phyloP scores from a whole-genome alignment of 75 land plant genomes.

The Cryptomeria japonica region DNA sequence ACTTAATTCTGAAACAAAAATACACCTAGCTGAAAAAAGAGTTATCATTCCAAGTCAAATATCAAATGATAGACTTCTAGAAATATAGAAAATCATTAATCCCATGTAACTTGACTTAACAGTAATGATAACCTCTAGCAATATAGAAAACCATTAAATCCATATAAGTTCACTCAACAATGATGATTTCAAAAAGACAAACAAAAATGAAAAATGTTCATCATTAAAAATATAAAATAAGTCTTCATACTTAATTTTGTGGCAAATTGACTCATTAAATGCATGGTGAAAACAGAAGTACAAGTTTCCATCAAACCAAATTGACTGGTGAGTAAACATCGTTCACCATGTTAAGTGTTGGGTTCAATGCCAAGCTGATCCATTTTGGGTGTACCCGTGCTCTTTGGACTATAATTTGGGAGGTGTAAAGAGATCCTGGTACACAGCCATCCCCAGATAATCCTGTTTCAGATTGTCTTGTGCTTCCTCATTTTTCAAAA shows the following conservation, averaged over 20 bases:
- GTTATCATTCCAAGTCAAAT: not conserved
- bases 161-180: not conserved
- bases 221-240: not conserved
- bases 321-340: too few species aligned
- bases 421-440: too few species aligned
- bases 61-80: not conserved
- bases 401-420: too few species aligned
- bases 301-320: too few species aligned
- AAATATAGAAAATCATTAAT: not conserved
- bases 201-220: not conserved
- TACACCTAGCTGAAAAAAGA: not conserved
- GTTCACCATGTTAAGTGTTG: too few species aligned
- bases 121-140: not conserved
- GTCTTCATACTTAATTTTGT: not conserved
- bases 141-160: not conserved
- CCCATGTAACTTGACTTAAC: not conserved
- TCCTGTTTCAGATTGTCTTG: too few species aligned
- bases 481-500: too few species aligned
- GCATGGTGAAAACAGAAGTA: not conserved
- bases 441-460: too few species aligned
- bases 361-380: too few species aligned
- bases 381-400: too few species aligned
- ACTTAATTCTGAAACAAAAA: not conserved
- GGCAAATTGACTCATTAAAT: not conserved
- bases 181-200: not conserved